A percentile compares a stretch with the other conserved stretches of the same genome.
Conservation (phyloP, 352 stramenopile genomes). For the Phytopythium delawarense region DNA sequence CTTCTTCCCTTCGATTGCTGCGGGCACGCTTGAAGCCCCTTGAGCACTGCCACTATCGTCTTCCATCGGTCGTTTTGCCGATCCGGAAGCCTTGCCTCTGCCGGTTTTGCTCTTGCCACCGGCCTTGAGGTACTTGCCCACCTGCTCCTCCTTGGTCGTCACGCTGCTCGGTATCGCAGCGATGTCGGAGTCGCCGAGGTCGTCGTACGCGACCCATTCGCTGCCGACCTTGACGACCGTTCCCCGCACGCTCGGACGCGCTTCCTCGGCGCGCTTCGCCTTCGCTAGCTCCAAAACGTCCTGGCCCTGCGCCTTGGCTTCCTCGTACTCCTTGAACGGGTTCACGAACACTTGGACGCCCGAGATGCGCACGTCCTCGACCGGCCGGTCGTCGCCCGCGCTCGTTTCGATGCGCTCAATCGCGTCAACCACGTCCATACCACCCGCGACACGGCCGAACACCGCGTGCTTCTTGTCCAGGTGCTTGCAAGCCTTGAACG, state of each 20-base stretch:
- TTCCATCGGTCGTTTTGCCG: conserved; percentile 23
- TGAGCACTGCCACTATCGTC: conserved; percentile 5
- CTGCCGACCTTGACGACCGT: conserved; percentile 75
- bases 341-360: conserved; percentile 83
- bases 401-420: conserved; percentile 79
- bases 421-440: conserved; percentile 76
- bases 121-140: conserved; percentile 70
- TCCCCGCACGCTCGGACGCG: conserved; percentile 47
- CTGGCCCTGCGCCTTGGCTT: conserved; percentile 44
- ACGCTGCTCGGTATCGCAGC: conserved; percentile 38
- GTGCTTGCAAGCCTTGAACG: conserved; percentile 93
- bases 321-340: conserved; percentile 86
- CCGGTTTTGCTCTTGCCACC: conserved; percentile 3
- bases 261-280: conserved; percentile 44
- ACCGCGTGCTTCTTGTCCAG: conserved; percentile 98
- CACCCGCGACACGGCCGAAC: conserved; percentile 94
- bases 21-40: conserved; percentile 16
- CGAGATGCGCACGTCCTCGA: conserved; percentile 80
- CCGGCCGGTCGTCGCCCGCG: conserved; percentile 68
- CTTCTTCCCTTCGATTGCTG: conserved; percentile 77
- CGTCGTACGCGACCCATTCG: conserved; percentile 80
- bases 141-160: conserved; percentile 40
- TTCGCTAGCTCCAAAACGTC: conserved; percentile 56
- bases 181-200: conserved; percentile 48
- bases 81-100: conserved; percentile 6